A percentile compares a stretch with the other conserved stretches of the same genome.
phyloP scores from a whole-genome alignment of 2,329 filamentous ascomycete genomes.

The Bisporella sp. region DNA sequence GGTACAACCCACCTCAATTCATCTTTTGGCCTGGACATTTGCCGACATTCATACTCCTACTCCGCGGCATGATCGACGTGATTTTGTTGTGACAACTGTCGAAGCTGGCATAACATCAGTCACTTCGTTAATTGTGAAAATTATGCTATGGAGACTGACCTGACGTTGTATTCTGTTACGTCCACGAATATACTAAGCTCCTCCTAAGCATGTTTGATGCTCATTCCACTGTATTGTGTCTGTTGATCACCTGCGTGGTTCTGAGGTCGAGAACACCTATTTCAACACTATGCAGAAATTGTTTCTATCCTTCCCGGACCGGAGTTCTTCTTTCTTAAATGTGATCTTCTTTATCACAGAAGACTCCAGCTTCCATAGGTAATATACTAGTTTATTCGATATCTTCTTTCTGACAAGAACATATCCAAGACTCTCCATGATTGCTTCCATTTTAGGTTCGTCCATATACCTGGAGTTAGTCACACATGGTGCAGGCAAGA shows the following conservation, averaged over 20 bases:
- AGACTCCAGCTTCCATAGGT: conserved; percentile 59
- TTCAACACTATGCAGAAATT: conserved; percentile 80
- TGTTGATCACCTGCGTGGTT: background rate
- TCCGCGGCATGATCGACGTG: no score
- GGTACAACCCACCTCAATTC: no score
- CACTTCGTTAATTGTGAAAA: no score
- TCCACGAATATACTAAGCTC: no score
- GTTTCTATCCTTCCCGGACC: conserved; percentile 70
- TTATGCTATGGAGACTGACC: no score
- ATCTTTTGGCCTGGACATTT: no score
- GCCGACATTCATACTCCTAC: no score
- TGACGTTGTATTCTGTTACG: no score
- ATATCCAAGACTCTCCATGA: conserved; percentile 78
- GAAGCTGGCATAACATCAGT: no score
- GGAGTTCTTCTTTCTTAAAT: conserved; percentile 70
- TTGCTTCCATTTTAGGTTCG: conserved; percentile 56
- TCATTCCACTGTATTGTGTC: no score
- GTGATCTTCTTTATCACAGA: conserved; percentile 19
- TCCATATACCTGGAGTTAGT: conserved; percentile 87
- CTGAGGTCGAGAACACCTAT: conserved; percentile 4
- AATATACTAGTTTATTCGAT: conserved; percentile 81
- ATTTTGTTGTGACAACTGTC: no score
- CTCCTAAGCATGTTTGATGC: no score
- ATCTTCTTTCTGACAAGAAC: conserved; percentile 56
- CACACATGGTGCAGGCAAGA: conserved; percentile 82